These are phyloP conservation scores for Aaosphaeria pasadenensis DNA, from an alignment of 2,329 filamentous ascomycete genomes.

Conservation along the genomic window DNA sequence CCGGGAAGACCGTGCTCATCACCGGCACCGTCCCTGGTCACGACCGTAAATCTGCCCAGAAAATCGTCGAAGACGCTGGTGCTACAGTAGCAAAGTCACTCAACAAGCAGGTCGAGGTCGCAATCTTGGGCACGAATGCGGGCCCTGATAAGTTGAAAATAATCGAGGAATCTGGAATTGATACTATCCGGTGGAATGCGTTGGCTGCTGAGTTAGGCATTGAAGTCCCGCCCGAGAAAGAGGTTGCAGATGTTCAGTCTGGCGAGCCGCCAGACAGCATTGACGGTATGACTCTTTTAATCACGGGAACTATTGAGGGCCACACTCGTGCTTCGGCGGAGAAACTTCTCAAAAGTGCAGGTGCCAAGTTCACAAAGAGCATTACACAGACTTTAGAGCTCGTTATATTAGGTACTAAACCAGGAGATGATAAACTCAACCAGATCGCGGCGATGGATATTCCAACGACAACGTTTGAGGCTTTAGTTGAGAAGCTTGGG, in stretches of 20 bases:
- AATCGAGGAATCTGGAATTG: conserved; percentile 14
- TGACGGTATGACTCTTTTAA: conserved; percentile 22
- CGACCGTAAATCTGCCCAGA: conserved; percentile 12
- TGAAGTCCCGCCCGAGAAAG: conserved; percentile 11
- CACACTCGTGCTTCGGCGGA: conserved; percentile 12
- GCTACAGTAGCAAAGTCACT: conserved; percentile 13
- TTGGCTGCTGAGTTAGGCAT: conserved; percentile 40
- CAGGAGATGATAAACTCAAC: conserved; percentile 12
- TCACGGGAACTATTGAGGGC: conserved; percentile 42
- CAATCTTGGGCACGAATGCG: conserved; percentile 11
- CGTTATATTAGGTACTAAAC: conserved; percentile 13
- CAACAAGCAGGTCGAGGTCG: conserved; percentile 18
- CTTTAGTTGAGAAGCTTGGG: conserved; percentile 40
- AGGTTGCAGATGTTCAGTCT: conserved; percentile 9
- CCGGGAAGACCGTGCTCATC: conserved; percentile 15
- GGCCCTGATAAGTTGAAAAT: conserved; percentile 14
- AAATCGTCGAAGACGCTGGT: conserved; percentile 13
- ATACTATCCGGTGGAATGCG: conserved; percentile 15
- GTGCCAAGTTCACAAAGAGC: conserved; percentile 15
- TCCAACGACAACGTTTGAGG: conserved; percentile 13
- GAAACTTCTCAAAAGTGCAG: conserved; percentile 11
- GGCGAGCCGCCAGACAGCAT: conserved; percentile 15
- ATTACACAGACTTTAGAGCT: conserved; percentile 18
- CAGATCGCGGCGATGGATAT: conserved; percentile 12
- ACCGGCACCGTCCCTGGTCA: conserved; percentile 13